Conservation (phyloP, 177 flowering plant genomes). For the Vitis hybrid region DNA sequence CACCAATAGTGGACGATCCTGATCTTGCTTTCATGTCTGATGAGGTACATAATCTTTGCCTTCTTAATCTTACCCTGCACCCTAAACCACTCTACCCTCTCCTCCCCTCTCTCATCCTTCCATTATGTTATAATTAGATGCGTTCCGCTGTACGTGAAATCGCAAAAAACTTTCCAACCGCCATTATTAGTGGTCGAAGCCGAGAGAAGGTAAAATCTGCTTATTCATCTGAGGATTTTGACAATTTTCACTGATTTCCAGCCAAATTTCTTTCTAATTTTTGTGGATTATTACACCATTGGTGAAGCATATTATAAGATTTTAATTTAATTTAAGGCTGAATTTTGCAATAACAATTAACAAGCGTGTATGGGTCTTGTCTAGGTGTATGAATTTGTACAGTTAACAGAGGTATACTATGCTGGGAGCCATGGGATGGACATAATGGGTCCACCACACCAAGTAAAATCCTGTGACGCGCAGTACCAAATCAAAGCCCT, state of each 20-base stretch:
- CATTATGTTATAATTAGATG: constrained; percentile 31
- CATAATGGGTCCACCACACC: constrained; percentile 49
- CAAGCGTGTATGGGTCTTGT: not conserved
- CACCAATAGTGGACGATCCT: constrained; percentile 84
- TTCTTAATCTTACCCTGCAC: too few relatives aligned
- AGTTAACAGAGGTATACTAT: constrained; percentile 48
- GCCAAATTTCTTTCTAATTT: too few relatives aligned
- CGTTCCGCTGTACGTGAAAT: constrained; percentile 50
- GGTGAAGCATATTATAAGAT: too few relatives aligned
- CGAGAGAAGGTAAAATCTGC: constrained; percentile 42
- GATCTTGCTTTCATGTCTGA: constrained; percentile 83
- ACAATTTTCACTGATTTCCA: too few relatives aligned
- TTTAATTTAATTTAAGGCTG: too few relatives aligned
- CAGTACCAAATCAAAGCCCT: constrained; percentile 27
- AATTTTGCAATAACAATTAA: too few relatives aligned
- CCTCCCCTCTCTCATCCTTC: not conserved
- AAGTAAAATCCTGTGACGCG: constrained; percentile 15
- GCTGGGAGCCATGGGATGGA: constrained; percentile 90
- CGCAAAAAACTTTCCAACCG: constrained; percentile 52
- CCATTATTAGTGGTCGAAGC: constrained; percentile 63
- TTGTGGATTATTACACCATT: too few relatives aligned
- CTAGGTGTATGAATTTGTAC: constrained; percentile 58
- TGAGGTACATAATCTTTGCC: constrained; percentile 28
- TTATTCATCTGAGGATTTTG: too few relatives aligned
- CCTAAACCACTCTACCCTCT: not conserved